Conservation (phyloP, 805 yeast species). For the Metschnikowia hibisci region DNA sequence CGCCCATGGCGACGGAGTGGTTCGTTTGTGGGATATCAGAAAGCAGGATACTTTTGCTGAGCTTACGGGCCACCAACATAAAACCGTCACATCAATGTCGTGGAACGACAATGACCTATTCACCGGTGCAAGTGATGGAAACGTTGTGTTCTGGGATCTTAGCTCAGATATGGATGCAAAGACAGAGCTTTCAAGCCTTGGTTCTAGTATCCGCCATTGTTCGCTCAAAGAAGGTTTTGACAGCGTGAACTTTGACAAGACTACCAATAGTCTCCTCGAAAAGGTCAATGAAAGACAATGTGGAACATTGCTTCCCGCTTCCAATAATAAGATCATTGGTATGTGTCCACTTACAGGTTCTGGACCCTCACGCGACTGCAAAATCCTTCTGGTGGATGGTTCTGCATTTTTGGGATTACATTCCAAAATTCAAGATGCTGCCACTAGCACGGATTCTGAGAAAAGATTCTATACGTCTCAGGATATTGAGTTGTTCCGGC, state of each 20-base stretch:
- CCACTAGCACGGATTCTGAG: constrained; percentile 7
- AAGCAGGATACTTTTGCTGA: constrained; percentile 50
- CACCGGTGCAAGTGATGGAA: constrained; percentile 63
- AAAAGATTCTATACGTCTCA: constrained; percentile 26
- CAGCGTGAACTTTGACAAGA: constrained; percentile 36
- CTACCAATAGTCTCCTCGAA: constrained; percentile 29
- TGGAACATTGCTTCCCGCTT: constrained; percentile 61
- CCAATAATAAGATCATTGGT: constrained; percentile 46
- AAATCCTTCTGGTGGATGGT: constrained; percentile 51
- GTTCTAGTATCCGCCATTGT: constrained; percentile 27
- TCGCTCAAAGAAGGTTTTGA: constrained; percentile 45
- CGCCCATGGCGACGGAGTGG: constrained; percentile 52
- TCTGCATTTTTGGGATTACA: constrained; percentile 58
- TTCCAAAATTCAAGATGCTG: constrained; percentile 32
- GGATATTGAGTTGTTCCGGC: constrained; percentile 15
- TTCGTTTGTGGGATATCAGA: constrained; percentile 75
- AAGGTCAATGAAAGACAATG: constrained; percentile 46
- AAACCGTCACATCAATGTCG: constrained; percentile 48
- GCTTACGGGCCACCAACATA: constrained; percentile 53
- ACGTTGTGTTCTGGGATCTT: constrained; percentile 64
- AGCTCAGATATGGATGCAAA: constrained; percentile 21
- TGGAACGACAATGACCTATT: constrained; percentile 58
- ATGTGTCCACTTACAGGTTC: constrained; percentile 33
- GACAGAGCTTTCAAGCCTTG: constrained; percentile 12
- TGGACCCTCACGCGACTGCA: constrained; percentile 24